phyloP scores from a whole-genome alignment of 1,139 yeast genomes.

The Hyphopichia fennica region DNA sequence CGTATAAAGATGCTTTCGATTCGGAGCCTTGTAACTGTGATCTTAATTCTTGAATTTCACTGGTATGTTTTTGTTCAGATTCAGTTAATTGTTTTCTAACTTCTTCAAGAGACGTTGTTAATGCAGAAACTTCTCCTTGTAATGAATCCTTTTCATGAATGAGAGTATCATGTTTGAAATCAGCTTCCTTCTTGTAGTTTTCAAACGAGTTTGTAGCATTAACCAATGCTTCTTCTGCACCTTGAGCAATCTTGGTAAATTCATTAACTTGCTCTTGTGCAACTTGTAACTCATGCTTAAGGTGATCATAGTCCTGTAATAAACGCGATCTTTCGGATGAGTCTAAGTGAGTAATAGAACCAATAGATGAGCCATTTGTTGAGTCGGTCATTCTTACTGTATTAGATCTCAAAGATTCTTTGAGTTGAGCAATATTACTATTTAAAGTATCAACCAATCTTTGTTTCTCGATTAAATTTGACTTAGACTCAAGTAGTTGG shows the following conservation, averaged over 20 bases:
- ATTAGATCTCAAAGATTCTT: constrained; percentile 5
- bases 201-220: constrained; percentile 42
- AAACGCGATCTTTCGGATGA: constrained; percentile 6
- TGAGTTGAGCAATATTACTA: constrained; percentile 19
- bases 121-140: constrained; percentile 17
- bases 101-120: constrained; percentile 14
- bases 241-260: constrained; percentile 37
- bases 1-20: constrained; percentile 36
- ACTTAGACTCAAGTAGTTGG: constrained; percentile 42
- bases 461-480: constrained; percentile 35
- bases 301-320: constrained; percentile 30
- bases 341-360: neutral
- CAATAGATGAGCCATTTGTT: neutral
- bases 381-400: neutral
- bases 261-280: constrained; percentile 43
- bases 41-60: constrained; percentile 23
- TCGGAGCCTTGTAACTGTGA: constrained; percentile 20
- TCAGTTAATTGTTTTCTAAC: constrained; percentile 17
- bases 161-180: constrained; percentile 19
- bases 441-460: constrained; percentile 25
- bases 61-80: constrained; percentile 13
- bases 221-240: constrained; percentile 42
- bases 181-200: constrained; percentile 27
- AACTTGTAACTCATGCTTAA: constrained; percentile 35
- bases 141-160: constrained; percentile 22